phyloP scores from a whole-genome alignment of 805 yeast species.

The Myxozyma mucilagina region DNA sequence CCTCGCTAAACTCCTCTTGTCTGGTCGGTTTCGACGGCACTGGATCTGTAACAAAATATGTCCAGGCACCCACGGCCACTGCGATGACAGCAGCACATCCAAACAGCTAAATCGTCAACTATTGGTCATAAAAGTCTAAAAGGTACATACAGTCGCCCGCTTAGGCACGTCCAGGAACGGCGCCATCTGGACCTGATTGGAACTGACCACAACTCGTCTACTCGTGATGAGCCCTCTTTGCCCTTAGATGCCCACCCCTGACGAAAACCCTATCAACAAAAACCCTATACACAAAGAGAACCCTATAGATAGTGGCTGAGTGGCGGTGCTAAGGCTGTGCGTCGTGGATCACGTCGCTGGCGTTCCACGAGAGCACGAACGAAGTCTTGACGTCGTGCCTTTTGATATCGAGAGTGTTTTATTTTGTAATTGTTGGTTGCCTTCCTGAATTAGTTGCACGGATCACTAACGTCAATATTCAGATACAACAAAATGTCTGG shows the following conservation, averaged over 20 bases:
- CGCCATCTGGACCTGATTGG: neutral
- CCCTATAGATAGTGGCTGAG: no score
- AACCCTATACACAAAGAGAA: no score
- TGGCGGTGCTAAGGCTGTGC: no score
- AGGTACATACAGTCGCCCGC: neutral
- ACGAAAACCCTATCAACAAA: no score
- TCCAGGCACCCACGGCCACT: neutral
- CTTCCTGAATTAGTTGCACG: neutral
- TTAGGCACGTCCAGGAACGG: conserved; percentile 2
- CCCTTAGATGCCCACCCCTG: no score
- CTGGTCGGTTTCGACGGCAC: neutral
- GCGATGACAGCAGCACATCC: conserved; percentile 6
- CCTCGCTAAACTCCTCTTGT: no score
- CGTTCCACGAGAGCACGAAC: neutral
- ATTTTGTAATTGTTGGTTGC: neutral
- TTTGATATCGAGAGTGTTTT: neutral
- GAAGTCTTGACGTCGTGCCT: neutral
- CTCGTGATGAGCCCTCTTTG: no score
- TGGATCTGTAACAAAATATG: neutral
- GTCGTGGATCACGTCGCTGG: neutral
- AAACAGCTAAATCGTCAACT: neutral
- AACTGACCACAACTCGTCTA: no score
- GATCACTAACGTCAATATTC: neutral
- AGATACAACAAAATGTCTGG: conserved; percentile 43
- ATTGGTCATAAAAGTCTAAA: neutral